Base-by-base conservation (phyloP, 2,329 filamentous ascomycete genomes). In the Colletotrichum sp. region DNA sequence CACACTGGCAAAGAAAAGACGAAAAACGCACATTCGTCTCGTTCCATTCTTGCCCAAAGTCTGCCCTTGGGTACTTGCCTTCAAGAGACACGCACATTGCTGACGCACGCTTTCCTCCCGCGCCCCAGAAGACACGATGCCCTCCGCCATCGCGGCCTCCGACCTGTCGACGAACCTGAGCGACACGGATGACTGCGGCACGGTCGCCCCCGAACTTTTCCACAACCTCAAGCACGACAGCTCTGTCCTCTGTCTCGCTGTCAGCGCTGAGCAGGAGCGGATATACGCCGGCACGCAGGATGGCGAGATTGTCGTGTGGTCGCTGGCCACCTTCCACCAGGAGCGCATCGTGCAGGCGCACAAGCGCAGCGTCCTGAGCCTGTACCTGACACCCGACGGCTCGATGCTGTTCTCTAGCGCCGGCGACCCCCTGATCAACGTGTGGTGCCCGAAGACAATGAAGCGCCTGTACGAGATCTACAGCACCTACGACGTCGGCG, bases 221-320 rank as follows among this genome's bases (percentile, higher is more conserved):
- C 95, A 98, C 83, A 93, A 92, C 79, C 91, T 98, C 77, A 90
- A 93, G 81, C 94, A 96, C 82, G 90, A 93, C 81, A 95, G 92
- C 84, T 95, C 94, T 4, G 94, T 98, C 64, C 92, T 99, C 67
- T 92, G 95, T 10, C 90, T 99, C 72, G 95, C 93, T 6, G 92
- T 98, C 28, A 96, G 95, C 73, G 90, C 95, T 68, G 90, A 94
- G 64, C 91, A 95, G 78, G 91, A 94, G 67, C 93, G 93, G 82
- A 94, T 99, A 70, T 99, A 95, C 84, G 96, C 96, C 22, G 97
- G 97, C 55, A 96, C 97, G 2, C 96, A 98, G 83, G 95, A 95
- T 78, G 97, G 97, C 77, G 95, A 98, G 86, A 98, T 99, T 77
- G 89, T 98, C 62, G 93, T 96, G 60, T 99, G 96, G 94, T 96